These are phyloP conservation scores for Voacanga thouarsii DNA, from an alignment of 257 asterid species.

Conservation along the genomic window DNA sequence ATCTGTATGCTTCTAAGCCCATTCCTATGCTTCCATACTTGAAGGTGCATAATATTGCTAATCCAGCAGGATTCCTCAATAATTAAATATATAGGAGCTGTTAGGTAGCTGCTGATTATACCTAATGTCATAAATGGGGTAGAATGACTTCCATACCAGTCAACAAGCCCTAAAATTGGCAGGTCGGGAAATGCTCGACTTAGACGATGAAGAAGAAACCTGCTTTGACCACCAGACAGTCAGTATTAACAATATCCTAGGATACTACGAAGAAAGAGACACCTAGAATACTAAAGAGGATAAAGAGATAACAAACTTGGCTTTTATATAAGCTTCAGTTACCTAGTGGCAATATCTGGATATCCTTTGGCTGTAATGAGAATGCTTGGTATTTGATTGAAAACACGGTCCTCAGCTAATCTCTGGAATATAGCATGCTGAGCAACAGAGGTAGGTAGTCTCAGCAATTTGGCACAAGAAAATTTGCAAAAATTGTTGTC, in stretches of 20 bases:
- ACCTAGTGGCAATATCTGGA: slow-evolving; percentile 96
- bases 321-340: neutral
- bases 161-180: slow-evolving; percentile 82
- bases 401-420: slow-evolving; percentile 77
- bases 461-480: slow-evolving; percentile 16
- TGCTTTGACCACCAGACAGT: slow-evolving; percentile 23
- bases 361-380: slow-evolving; percentile 93
- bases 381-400: slow-evolving; percentile 82
- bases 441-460: slow-evolving; percentile 12
- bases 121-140: slow-evolving; percentile 3
- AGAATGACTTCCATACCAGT: slow-evolving; percentile 56
- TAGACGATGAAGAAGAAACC: slow-evolving; percentile 80
- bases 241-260: neutral
- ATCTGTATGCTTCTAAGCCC: slow-evolving; percentile 96
- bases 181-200: slow-evolving; percentile 58
- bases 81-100: slow-evolving; percentile 7
- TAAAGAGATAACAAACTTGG: neutral
- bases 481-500: neutral
- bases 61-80: slow-evolving; percentile 92
- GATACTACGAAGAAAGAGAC: neutral
- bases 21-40: slow-evolving; percentile 82
- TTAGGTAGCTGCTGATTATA: slow-evolving; percentile 5
- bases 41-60: slow-evolving; percentile 94
- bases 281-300: neutral
- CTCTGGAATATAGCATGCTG: slow-evolving; percentile 99